Conservation (phyloP, 352 stramenopile genomes). For the Globisporangium apiculatum region DNA sequence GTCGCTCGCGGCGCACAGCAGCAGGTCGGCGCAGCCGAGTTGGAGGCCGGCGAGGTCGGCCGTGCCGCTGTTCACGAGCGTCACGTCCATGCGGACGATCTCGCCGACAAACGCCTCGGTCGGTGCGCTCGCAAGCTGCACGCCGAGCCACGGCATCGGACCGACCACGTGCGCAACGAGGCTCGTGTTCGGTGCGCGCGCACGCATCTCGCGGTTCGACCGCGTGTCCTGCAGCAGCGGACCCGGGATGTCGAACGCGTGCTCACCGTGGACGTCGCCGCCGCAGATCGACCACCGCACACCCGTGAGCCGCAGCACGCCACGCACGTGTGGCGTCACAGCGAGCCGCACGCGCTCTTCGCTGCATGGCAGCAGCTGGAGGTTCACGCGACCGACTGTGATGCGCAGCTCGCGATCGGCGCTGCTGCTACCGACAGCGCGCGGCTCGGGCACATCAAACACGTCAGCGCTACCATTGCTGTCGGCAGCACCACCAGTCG, state of each 20-base stretch:
- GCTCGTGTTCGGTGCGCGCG: slow-evolving; percentile 67
- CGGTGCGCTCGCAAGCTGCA: slow-evolving; percentile 41
- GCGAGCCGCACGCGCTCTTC: slow-evolving; percentile 69
- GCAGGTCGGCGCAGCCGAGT: slow-evolving; percentile 56
- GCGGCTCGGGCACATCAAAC: slow-evolving; percentile 42
- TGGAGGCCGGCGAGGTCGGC: slow-evolving; percentile 44
- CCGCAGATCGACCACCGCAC: slow-evolving; percentile 82
- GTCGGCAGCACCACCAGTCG: neutral
- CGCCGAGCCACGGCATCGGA: slow-evolving; percentile 76
- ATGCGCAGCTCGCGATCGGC: slow-evolving; percentile 24
- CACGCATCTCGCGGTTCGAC: slow-evolving; percentile 58
- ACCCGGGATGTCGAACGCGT: slow-evolving; percentile 75
- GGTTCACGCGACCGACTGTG: slow-evolving; percentile 57
- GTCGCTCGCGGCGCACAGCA: slow-evolving; percentile 37
- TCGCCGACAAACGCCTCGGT: slow-evolving; percentile 52
- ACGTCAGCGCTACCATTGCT: neutral
- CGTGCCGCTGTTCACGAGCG: slow-evolving; percentile 50
- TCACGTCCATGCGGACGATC: slow-evolving; percentile 46
- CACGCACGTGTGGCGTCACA: slow-evolving; percentile 47
- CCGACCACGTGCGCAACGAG: slow-evolving; percentile 67
- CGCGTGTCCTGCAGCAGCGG: slow-evolving; percentile 77
- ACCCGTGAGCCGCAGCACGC: slow-evolving; percentile 53
- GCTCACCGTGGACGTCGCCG: slow-evolving; percentile 72
- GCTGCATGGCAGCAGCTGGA: slow-evolving; percentile 68
- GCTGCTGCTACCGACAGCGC: neutral